Evolutionary conservation across 441 rosid genomes (phyloP), one percentile per base, ranked within the genome.

Genomic region (Adansonia gregorii): DNA sequence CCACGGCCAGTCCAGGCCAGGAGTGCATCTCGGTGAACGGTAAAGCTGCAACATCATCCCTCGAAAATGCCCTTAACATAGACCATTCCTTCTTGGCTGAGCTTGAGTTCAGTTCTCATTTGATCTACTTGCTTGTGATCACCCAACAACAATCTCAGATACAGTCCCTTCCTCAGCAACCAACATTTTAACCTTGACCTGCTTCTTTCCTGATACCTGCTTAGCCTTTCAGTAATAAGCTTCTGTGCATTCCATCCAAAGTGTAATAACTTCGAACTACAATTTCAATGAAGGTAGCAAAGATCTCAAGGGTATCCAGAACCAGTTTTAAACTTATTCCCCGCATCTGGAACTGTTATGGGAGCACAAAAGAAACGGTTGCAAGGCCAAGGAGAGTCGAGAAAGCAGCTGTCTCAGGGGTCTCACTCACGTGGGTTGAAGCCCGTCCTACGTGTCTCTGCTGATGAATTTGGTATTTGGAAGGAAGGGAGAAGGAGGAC

Each of bases 71-170:
- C 98, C 78, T 93, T 91, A 0, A 90, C 98, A 76, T 93, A 91
- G n/a, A 92, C 94, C 98, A 95, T 95, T 67, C 97, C 98, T 80
- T 93, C 93, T 84, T 94, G 93, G 73, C 76, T 89, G 74, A 94
- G 82, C 77, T 90, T 83, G 69, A 95, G 98, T 73, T 95, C 94
- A 75, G 89, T 95, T 77, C 95, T 88, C 97, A 93, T 85, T 80
- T 89, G 89, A 66, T 93, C 97, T 5, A 95, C 94, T 52, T 91
- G 98, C 78, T 91, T 93, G 77, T 95, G 98, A 82, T 95, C 98
- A 52, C 98, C 98, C 80, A 78, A 95, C 98, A 69, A 92, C 64
- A 45, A 93, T 81, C 87, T 93, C 98, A 1, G 77, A 74, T 71
- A 91, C 39, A 3, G 64, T 85, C 27, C 93, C 94, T 0, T 89